Percentiles rank a stretch among this genome's conserved stretches.
These are phyloP conservation scores for Cladophialophora yegresii DNA, from an alignment of 2,329 filamentous ascomycete species.

Conservation along the genomic window DNA sequence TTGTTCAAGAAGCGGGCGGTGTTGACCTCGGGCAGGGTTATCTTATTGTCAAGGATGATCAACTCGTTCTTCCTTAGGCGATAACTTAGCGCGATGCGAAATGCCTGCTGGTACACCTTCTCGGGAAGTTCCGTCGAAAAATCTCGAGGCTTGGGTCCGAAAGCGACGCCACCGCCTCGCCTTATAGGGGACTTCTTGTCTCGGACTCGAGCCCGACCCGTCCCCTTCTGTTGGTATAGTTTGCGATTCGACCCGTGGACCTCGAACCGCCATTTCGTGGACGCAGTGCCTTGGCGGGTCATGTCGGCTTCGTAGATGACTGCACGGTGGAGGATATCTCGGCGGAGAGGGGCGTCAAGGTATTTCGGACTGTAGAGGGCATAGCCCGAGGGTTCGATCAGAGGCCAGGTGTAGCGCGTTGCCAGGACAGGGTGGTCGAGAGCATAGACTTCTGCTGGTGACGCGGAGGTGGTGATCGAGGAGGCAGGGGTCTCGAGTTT, in stretches of 20 bases:
- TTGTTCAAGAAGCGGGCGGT: slow-evolving; percentile 63
- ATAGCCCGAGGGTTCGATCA: slow-evolving; percentile 78
- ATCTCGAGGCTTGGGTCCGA: slow-evolving; percentile 89
- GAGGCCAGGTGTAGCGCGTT: slow-evolving; percentile 87
- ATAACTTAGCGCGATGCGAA: slow-evolving; percentile 90
- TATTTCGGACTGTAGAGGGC: slow-evolving; percentile 78
- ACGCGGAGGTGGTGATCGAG: slow-evolving; percentile 36
- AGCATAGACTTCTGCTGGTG: slow-evolving; percentile 18
- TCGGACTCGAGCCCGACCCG: slow-evolving; percentile 75
- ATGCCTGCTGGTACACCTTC: slow-evolving; percentile 94
- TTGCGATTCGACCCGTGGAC: slow-evolving; percentile 83
- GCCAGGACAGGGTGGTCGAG: slow-evolving; percentile 65
- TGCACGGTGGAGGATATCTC: slow-evolving; percentile 89
- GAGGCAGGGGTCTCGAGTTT: slow-evolving; percentile 17
- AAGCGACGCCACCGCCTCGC: slow-evolving; percentile 80
- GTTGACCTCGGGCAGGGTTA: slow-evolving; percentile 60
- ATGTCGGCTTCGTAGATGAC: slow-evolving; percentile 90
- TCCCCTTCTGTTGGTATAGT: slow-evolving; percentile 82
- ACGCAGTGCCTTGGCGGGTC: slow-evolving; percentile 83
- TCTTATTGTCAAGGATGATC: slow-evolving; percentile 78
- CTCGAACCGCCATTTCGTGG: slow-evolving; percentile 76
- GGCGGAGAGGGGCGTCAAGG: slow-evolving; percentile 80
- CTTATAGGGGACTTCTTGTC: slow-evolving; percentile 79
- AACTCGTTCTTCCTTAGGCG: slow-evolving; percentile 85
- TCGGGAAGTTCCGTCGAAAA: slow-evolving; percentile 79